Evolutionary conservation across 2,329 filamentous ascomycete genomes (phyloP), one percentile per base, ranked within the genome.

Genomic region (Neophaeococcomyces mojaviensis): DNA sequence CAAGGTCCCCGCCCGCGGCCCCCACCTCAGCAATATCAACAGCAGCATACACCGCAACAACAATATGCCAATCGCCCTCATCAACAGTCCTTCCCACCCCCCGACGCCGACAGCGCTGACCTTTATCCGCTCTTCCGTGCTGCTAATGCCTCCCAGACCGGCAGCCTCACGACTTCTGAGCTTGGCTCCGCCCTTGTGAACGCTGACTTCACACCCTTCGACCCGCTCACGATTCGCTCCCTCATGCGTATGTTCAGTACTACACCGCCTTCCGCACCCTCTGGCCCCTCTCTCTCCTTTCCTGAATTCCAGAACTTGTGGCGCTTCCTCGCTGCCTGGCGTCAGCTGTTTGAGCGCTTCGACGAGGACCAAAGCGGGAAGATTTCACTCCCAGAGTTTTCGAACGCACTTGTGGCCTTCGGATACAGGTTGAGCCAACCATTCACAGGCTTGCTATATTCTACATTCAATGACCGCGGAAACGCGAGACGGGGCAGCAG

Each of bases 281-380:
- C 52, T 26, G 53, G 53, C 5, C 90, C 97, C 69, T 86, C 84
- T 48, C 94, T 98, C 64, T 88, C 85, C 50, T 97, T 95, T 65
- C 83, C 92, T 54, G 92, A 97, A 67, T 98, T 98, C 66, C 94
- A 89, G 62, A 90, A 88, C 15, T 74, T 98, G 18, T 98, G 92
- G 92, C 87, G 86, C 15, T 98, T 97, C 68, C 77, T 98, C 32
- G 87, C 88, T 30, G 88, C 88, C 15, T 98, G 92, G 92, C 81
- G 92, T 55, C 82, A 81, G 34, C 81, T 98, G 10, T 98, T 98
- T 63, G 90, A 97, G 71, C 84, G 88, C 55, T 97, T 97, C 66
- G 90, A 97, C 67, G 78, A 79, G 49, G 92, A 97, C 68, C 79
- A 78, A 50, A 86, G 79, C 55, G 92, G 92, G 51, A 88, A 84